Evolutionary conservation across 371 early-diverging fungal species (phyloP), one percentile per base, ranked within the genome.

Genomic region (Conidiobolus incongruus): DNA sequence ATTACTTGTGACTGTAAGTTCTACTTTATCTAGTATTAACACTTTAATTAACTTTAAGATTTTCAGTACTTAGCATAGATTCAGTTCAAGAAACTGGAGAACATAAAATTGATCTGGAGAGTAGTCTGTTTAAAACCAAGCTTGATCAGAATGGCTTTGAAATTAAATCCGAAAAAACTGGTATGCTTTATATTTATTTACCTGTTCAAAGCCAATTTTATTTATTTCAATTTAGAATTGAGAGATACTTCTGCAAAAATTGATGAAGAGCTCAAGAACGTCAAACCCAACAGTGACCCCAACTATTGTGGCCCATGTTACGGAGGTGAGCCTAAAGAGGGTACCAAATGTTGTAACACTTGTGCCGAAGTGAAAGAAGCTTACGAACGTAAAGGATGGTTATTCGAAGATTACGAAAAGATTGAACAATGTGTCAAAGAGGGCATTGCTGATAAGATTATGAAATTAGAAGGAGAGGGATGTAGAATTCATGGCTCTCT

Each of bases 361-460:
- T 96, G 97, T 56, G 83, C 83, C 28, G 88, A 83, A 12, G 88
- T 96, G 15, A 70, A 77, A 26, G 67, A 75, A 48, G 89, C 93
- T 0, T 93, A 96, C 53, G 62, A 56, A 1, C 65, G 63, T 17
- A 58, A 57, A 31, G 83, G 84, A 21, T 92, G 92, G 94, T 75
- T 81, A 0, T 73, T 83, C 40, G 61, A 56, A 5, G 52, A 72
- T 37, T 66, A 74, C 0, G 79, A 84, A 36, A 43, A 58, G 1
- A 73, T 90, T 44, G 90, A 86, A 47, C 95, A 94, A 73, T 95
- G 94, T 54, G 65, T 84, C 19, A 67, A 69, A 36, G 93, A 95
- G 57, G 79, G 79, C 17, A 89, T 77, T 70, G 50, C 64, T 13
- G 70, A 81, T 26, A 72, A 71, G 49, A 56, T 89, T 38, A 69